A percentile compares a stretch with the other conserved stretches of the same genome.
Conservation (phyloP, 2,329 filamentous ascomycete genomes). For the Nothomitra cinnamomea region DNA sequence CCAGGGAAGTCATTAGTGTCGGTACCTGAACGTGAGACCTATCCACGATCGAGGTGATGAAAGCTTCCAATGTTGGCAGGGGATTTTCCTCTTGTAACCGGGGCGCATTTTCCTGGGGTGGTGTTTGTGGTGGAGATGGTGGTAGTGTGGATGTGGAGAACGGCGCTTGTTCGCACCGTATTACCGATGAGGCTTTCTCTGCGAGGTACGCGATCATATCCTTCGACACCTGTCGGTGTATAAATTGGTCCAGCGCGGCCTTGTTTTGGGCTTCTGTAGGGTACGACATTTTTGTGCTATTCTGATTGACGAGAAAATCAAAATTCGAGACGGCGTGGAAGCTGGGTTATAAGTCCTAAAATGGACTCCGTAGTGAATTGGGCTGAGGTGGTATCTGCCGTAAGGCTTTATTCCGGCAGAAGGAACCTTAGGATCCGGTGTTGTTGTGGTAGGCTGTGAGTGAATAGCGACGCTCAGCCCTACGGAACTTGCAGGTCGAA, state of each 20-base stretch:
- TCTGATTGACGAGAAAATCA: neutral
- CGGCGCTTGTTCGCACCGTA: slow-evolving; percentile 50
- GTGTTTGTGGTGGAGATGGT: slow-evolving; percentile 7
- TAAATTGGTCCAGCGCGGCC: slow-evolving; percentile 61
- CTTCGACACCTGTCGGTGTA: slow-evolving; percentile 56
- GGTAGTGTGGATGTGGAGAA: slow-evolving; percentile 1
- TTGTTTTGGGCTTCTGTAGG: slow-evolving; percentile 32
- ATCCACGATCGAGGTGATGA: slow-evolving; percentile 81
- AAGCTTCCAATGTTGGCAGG: slow-evolving; percentile 69
- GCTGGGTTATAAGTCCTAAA: neutral
- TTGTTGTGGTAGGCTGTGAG: neutral
- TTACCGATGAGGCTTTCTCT: slow-evolving; percentile 57
- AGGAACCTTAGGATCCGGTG: neutral
- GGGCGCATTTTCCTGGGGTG: neutral
- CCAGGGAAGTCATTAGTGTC: slow-evolving; percentile 89
- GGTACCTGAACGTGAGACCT: slow-evolving; percentile 94
- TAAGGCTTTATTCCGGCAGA: neutral
- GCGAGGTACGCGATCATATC: slow-evolving; percentile 68
- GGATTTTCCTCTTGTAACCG: slow-evolving; percentile 17
- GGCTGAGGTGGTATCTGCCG: neutral
- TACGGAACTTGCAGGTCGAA: no score
- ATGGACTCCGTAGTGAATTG: neutral
- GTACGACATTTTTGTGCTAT: slow-evolving; percentile 1
- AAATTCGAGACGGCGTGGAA: neutral
- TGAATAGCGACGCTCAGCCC: no score